Base-by-base conservation (phyloP, 345 rosid genomes). In the Murraya koenigii region DNA sequence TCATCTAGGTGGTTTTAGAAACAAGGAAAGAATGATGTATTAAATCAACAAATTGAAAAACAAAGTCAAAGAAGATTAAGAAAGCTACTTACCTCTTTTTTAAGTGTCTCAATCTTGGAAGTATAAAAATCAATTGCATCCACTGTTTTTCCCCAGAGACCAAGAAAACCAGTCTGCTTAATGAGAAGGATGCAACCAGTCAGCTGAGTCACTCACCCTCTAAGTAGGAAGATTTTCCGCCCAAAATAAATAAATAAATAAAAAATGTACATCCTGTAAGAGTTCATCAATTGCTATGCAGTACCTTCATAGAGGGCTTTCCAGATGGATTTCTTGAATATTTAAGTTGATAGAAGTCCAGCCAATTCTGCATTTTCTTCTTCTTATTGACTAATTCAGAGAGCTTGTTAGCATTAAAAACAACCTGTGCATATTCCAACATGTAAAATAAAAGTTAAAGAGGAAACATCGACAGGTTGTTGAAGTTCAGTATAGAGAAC, bases 291-390 rank as follows among this genome's bases (percentile, higher is more conserved):
- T 36, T 30, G 26, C 65, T 17, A 66, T 47, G 47, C 3, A 59
- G 39, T 74, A 94, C 98, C 97, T 92, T 95, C 30, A 76, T 56
- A 20, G 70, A 4, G 32, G 95, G 94, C 80, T 79, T 91, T 75
- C 62, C 82, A 58, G 89, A 82, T 71, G 84, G 90, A 73, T 89
- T 86, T 80, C 97, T 92, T 52, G 88, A 68, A 75, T 90, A 85
- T 79, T 90, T 93, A 65, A 90, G 88, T 71, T 95, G 94, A 84
- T 92, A 88, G 84, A 80, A 93, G 78, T 92, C 95, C 49, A 93
- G 90, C 98, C 97, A 95, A 67, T 95, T 95, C 86, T 87, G 90
- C 84, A 85, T 72, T 6, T 83, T 88, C 32, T 90, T 90, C 91
- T 86, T 93, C 87, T 91, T 80, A 22, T 85, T 70, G 52, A 89